Evolutionary conservation across 1,284 basidiomycete species (phyloP), one percentile per base, ranked within the genome.

Genomic region (Fomitopsis palustris): DNA sequence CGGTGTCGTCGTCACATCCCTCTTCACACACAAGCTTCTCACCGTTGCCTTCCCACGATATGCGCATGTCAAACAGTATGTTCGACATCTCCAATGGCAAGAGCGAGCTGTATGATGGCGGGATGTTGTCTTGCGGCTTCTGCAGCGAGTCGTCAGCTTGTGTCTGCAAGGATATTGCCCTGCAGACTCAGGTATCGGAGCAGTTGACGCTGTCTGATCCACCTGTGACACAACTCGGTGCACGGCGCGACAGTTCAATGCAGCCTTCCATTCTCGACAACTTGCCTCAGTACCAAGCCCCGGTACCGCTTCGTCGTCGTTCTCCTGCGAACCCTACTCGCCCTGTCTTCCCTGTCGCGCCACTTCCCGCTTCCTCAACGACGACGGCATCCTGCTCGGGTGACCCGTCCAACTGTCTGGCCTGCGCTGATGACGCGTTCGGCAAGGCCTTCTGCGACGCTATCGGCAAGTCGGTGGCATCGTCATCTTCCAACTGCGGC

Each of bases 381-480:
- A 55, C 61, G 31, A 53, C 58, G 14, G 66, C 70, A 8, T 75
- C 66, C 16, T 85, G 83, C 67, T 81, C 83, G 16, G 83, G 83
- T 10, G 83, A 85, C 64, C 83, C 83, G 4, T 75, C 78, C 9
- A 92, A 93, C 71, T 93, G 91, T 69, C 70, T 81, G 60, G 92
- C 90, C 10, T 93, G 91, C 68, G 87, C 86, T 12, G 87, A 90
- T 65, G 92, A 93, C 71, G 80, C 81, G 23, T 93, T 93, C 63
- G 93, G 93, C 23, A 89, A 88, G 69, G 93, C 93, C 23, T 96
- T 96, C 72, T 96, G 93, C 70, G 81, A 81, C 43, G 90, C 90
- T 33, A 82, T 93, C 57, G 82, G 81, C 62, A 79, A 84, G 62
- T 82, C 84, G n/a, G 74, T 85, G 21, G 77, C 81, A 25, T 75